Evolutionary conservation across 805 yeast genomes (phyloP), one percentile per base, ranked within the genome.

Genomic region (Yamadazyma tumulicola): DNA sequence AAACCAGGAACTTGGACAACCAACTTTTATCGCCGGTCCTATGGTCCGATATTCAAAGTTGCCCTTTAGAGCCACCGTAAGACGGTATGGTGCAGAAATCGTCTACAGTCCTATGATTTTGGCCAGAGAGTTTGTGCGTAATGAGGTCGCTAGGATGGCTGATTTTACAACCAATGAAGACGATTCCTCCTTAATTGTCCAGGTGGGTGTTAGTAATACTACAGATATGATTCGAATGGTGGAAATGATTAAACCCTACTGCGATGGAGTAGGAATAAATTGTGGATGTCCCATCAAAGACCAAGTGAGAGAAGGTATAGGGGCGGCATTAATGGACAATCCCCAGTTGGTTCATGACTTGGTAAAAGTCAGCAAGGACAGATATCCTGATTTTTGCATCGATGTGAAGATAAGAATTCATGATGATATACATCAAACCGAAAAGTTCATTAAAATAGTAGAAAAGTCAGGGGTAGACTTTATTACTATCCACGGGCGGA

Each of bases 251-350:
- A 75, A 75, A 38, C 96, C 96, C 0, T 86, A 77, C 52, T 89
- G 85, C 30, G 97, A 91, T 59, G 98, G 94, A 0, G 79, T 93
- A 26, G 97, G 97, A 0, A 70, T 93, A 38, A 93, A 93, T 65
- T 93, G 97, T 59, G 98, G 98, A 0, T 93, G 98, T 61, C 98
- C 98, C 1, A 88, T 93, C 33, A 83, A 81, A 43, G 97, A 91
- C 45, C 97, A 93, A 57, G 85, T 86, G 10, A 70, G 95, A 28
- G 96, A 88, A 55, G 98, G 97, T 16, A 89, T 93, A 11, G 98
- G 98, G 4, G 96, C 97, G 2, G 97, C 97, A 0, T 68, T 93
- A 37, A 89, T 93, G 85, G 69, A 80, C 18, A 80, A 85, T 43
- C 84, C 89, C 2, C 88, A 85, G 23, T 63, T 79, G 32, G 93